Percentiles rank a stretch among this genome's conserved stretches.
Evolutionary conservation across 2,329 filamentous ascomycete genomes (phyloP).

Genomic region (Fusarium albidum): DNA sequence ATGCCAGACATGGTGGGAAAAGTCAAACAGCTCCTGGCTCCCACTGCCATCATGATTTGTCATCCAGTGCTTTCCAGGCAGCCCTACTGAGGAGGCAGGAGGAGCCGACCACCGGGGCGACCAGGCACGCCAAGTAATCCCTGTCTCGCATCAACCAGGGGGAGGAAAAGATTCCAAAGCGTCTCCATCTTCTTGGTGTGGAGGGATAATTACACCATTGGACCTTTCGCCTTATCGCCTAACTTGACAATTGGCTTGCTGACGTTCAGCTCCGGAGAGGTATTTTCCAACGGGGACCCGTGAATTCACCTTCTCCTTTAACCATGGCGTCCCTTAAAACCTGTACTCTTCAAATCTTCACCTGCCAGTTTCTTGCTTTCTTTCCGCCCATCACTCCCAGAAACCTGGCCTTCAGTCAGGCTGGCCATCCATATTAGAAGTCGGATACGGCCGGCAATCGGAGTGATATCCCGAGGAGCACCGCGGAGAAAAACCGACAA

Average conservation of each 20-base stretch:
- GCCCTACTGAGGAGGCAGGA: background rate
- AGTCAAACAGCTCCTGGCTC: background rate
- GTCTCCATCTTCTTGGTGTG: constrained; percentile 6
- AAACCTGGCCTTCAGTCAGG: no score
- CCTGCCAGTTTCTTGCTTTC: no score
- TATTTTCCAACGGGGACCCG: no score
- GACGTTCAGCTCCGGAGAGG: no score
- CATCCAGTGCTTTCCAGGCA: background rate
- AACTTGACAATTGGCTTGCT: no score
- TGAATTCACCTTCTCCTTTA: no score
- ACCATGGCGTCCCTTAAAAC: no score
- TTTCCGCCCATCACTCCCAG: no score
- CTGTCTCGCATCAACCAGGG: background rate
- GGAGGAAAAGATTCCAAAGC: constrained; percentile 27
- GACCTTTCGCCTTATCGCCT: no score
- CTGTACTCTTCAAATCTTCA: no score
- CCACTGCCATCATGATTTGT: constrained; percentile 13
- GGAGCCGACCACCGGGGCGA: no score
- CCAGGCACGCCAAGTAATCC: background rate
- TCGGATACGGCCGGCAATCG: background rate
- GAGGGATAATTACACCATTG: background rate
- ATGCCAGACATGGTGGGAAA: background rate
- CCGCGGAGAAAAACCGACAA: constrained; percentile 10
- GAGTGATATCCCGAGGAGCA: constrained; percentile 24
- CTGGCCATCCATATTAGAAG: no score